Percentiles rank a stretch among this genome's conserved stretches.
phyloP scores from a whole-genome alignment of 768 basidiomycete genomes.

The Boletellus ananiceps region DNA sequence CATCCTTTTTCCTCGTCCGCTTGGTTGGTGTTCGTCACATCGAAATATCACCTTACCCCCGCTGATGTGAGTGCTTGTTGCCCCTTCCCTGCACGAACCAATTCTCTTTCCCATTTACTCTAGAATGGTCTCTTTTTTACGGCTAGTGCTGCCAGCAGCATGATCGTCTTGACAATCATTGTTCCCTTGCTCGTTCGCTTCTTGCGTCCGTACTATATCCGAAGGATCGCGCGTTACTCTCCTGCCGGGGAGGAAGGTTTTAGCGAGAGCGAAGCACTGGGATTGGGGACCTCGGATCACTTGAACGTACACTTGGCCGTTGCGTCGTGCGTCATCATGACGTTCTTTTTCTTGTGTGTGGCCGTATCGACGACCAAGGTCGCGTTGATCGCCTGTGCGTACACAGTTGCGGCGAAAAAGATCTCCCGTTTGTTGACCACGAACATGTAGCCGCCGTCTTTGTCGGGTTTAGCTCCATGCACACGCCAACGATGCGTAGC shows the following conservation, averaged over 20 bases:
- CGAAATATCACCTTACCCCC: constrained; percentile 26
- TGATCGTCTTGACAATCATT: constrained; percentile 17
- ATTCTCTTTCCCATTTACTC: not conserved
- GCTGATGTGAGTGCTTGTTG: constrained; percentile 16
- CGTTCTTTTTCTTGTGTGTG: constrained; percentile 10
- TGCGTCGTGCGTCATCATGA: constrained; percentile 16
- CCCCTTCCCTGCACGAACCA: not conserved
- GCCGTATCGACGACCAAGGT: constrained; percentile 7
- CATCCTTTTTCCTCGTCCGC: constrained; percentile 7
- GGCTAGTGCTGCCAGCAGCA: constrained; percentile 9
- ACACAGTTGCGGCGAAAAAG: no score
- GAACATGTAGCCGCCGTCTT: constrained; percentile 11
- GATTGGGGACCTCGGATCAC: constrained; percentile 19
- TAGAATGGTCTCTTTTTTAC: constrained; percentile 30
- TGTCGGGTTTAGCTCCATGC: constrained; percentile 13
- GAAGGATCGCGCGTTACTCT: not conserved
- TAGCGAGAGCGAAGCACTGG: not conserved
- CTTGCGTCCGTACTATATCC: constrained; percentile 25
- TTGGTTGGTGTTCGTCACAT: constrained; percentile 25
- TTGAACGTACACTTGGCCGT: constrained; percentile 29
- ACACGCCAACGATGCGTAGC: constrained; percentile 21
- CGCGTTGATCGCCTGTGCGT: constrained; percentile 17
- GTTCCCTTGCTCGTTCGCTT: constrained; percentile 23
- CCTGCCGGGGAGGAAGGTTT: not conserved
- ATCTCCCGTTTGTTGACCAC: not conserved